These are phyloP conservation scores for Calocybe gambosa DNA, from an alignment of 1,284 basidiomycete genomes.

Conservation along the genomic window DNA sequence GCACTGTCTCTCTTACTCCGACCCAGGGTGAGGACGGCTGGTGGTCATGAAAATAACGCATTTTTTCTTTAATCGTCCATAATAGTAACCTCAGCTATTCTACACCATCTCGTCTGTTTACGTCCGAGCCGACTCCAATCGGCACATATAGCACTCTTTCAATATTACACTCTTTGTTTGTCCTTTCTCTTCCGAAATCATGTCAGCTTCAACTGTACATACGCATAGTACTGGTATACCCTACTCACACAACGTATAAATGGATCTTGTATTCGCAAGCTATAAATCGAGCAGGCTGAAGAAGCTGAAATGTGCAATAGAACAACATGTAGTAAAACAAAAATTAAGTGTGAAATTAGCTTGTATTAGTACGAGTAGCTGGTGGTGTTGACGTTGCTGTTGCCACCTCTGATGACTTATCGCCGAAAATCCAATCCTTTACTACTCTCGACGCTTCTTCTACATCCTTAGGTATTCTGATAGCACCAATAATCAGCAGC, in stretches of 20 bases:
- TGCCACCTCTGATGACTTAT: not conserved
- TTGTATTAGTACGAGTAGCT: not conserved
- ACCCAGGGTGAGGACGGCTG: conserved; percentile 70
- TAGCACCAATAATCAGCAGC: not conserved
- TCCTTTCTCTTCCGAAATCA: conserved; percentile 5
- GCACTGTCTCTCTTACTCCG: conserved; percentile 62
- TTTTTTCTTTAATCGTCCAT: not conserved
- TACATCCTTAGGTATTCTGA: conserved; percentile 66
- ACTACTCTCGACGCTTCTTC: conserved; percentile 49
- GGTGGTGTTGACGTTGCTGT: not conserved
- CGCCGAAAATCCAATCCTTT: conserved; percentile 38
- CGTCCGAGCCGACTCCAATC: not conserved
- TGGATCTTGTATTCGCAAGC: conserved; percentile 11
- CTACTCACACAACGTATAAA: conserved; percentile 6
- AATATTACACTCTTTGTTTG: not conserved
- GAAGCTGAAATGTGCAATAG: not conserved
- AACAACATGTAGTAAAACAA: not conserved
- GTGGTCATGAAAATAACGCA: conserved; percentile 44
- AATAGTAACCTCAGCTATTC: conserved; percentile 4
- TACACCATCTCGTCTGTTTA: not conserved
- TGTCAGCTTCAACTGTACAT: not conserved
- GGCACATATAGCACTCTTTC: not conserved
- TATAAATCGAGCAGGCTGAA: not conserved
- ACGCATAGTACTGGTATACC: conserved; percentile 2
- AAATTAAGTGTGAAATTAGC: conserved; percentile 5